Conservation (phyloP, 495 filamentous ascomycete species). For the Trypethelium eluteriae region DNA sequence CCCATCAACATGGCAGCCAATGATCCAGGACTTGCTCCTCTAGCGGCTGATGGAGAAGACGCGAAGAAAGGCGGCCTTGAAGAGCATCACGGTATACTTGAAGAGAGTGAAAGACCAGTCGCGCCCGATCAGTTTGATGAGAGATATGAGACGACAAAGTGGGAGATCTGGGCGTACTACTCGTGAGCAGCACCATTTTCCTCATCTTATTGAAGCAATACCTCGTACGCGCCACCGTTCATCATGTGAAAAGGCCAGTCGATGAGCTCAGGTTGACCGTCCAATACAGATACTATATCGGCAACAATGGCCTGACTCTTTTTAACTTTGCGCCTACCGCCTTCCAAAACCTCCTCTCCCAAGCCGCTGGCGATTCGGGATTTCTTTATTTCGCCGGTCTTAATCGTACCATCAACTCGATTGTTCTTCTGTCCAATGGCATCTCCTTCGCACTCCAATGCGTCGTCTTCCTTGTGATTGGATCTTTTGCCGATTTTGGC, state of each 20-base stretch:
- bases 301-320: constrained; percentile 57
- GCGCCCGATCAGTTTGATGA: constrained; percentile 47
- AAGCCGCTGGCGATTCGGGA: constrained; percentile 46
- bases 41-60: constrained; percentile 21
- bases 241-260: background rate
- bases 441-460: constrained; percentile 58
- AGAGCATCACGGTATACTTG: constrained; percentile 17
- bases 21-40: constrained; percentile 22
- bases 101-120: constrained; percentile 32
- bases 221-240: background rate
- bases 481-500: constrained; percentile 57
- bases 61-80: constrained; percentile 22
- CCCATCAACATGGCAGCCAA: constrained; percentile 20
- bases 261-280: background rate
- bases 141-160: constrained; percentile 44
- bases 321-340: constrained; percentile 65
- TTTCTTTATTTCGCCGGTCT: constrained; percentile 46
- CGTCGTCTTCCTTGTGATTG: constrained; percentile 52
- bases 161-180: constrained; percentile 61
- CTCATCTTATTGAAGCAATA: background rate
- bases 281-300: constrained; percentile 49
- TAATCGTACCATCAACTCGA: constrained; percentile 50
- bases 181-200: constrained; percentile 22
- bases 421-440: constrained; percentile 55
- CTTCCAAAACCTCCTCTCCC: constrained; percentile 55